Base-by-base conservation (phyloP, 2,329 filamentous ascomycete genomes). In the Claviceps sp. region DNA sequence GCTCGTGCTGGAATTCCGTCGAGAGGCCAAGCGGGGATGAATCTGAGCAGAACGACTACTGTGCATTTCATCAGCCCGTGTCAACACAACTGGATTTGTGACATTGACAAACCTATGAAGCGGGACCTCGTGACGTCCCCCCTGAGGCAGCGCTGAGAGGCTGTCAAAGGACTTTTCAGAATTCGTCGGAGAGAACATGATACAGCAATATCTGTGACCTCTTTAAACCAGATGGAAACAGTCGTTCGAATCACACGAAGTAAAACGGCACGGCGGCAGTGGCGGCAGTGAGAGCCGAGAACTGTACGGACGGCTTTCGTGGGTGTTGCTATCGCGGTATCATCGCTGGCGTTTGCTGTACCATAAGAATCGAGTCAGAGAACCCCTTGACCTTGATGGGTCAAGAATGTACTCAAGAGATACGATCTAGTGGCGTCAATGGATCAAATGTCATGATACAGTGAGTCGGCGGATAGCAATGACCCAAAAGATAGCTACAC, bases 1-100 rank as follows among this genome's bases (percentile, higher is more conserved):
- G 72, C 89, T 95, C 45, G 90, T 84, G 26, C 83, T 87, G 51
- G 93, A 97, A 56, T 82, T 86, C 67, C 89, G 79, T 63, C 90
- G 76, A 47, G 78, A 73, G 14, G 63, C 62, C 13, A 70, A 62
- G 60, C 77, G 76, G 56, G 75, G 62, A 57, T 70, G 61, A 61
- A 62, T 69, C 56, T 75, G 73, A 52, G 64, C 68, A 55, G 73
- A 71, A 54, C 76, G 72, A 49, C 57, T 60, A 60, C 42, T 68
- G 61, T 62, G 53, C 54, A 51, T 59, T 56, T 11, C 54, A 55
- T 65, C 52, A 63, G 59, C 53, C 51, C 50, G 41, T 16, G 41
- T 42, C 18, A 30, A 7, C 22, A 20, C 41, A 24, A 38, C 50
- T 38, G 40, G 48, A 38, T 18, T 16, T 51, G 7, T 24, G 18